These are phyloP conservation scores for Thermochaetoides thermophila DNA, from an alignment of 495 filamentous ascomycete genomes.

Conservation along the genomic window DNA sequence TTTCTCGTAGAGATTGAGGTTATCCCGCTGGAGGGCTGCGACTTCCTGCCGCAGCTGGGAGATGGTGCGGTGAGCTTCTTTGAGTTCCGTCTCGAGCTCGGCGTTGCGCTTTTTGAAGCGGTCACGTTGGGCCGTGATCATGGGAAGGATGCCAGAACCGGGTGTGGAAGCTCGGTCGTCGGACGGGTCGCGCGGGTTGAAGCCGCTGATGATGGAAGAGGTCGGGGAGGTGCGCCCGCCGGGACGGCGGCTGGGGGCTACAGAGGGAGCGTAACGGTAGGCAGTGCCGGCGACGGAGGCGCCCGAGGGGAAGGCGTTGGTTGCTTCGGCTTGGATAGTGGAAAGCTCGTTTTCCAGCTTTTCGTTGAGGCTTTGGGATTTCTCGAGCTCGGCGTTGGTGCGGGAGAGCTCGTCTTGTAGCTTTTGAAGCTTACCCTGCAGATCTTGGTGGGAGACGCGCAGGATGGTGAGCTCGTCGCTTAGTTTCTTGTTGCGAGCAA, in stretches of 20 bases:
- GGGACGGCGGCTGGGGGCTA: slow-evolving; percentile 42
- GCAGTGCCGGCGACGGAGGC: slow-evolving; percentile 86
- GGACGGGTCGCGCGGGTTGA: slow-evolving; percentile 63
- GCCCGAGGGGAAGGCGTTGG: slow-evolving; percentile 69
- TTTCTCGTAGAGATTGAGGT: slow-evolving; percentile 94
- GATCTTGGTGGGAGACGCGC: slow-evolving; percentile 84
- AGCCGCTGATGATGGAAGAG: slow-evolving; percentile 92
- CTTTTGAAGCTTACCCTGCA: slow-evolving; percentile 63
- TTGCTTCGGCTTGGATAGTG: slow-evolving; percentile 69
- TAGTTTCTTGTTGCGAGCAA: slow-evolving; percentile 91
- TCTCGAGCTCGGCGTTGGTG: slow-evolving; percentile 76
- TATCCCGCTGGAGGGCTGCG: slow-evolving; percentile 86
- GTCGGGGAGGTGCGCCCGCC: slow-evolving; percentile 72
- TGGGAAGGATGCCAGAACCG: slow-evolving; percentile 83
- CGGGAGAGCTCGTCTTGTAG: slow-evolving; percentile 72
- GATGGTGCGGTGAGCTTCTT: slow-evolving; percentile 63
- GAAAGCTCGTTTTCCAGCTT: slow-evolving; percentile 88
- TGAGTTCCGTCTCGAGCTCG: slow-evolving; percentile 82
- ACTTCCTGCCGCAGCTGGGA: slow-evolving; percentile 84
- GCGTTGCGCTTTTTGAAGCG: slow-evolving; percentile 93
- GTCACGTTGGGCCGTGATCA: slow-evolving; percentile 95
- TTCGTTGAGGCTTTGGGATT: slow-evolving; percentile 64
- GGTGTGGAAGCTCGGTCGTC: slow-evolving; percentile 37
- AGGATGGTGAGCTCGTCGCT: slow-evolving; percentile 84
- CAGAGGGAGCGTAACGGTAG: slow-evolving; percentile 66